Percentiles rank a stretch among this genome's conserved stretches.
Conservation (phyloP, 2,329 filamentous ascomycete genomes). For the Cercospora sp. region DNA sequence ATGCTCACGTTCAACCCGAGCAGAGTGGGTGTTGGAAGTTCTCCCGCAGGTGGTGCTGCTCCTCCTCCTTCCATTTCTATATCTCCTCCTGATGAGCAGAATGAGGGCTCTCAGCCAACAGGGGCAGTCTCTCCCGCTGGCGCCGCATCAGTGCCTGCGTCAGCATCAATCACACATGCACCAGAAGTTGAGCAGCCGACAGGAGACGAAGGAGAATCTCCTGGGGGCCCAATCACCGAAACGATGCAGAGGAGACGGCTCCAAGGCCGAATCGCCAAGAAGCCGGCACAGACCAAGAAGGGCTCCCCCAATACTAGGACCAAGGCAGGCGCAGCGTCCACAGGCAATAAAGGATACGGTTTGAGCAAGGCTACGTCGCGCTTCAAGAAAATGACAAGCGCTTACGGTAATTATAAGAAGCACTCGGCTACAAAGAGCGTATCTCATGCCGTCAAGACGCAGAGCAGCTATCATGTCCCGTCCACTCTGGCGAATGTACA, state of each 20-base stretch:
- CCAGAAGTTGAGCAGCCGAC: background rate
- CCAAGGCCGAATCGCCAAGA: background rate
- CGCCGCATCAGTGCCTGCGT: background rate
- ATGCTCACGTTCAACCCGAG: background rate
- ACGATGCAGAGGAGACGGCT: background rate
- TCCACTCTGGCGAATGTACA: background rate
- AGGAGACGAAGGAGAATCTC: background rate
- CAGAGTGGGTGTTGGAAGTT: background rate
- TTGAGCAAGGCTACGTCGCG: background rate
- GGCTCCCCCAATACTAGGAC: background rate
- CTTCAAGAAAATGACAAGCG: background rate
- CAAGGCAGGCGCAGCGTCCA: background rate
- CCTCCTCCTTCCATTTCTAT: background rate
- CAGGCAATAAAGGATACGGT: background rate
- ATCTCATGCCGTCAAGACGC: background rate
- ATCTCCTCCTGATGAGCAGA: background rate
- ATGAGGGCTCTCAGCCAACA: background rate
- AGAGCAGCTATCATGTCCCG: background rate
- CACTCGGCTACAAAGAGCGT: background rate
- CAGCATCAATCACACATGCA: background rate
- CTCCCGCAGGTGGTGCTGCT: background rate
- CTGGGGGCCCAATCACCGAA: background rate
- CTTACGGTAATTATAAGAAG: background rate
- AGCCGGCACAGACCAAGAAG: background rate
- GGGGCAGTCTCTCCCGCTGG: background rate